Base-by-base conservation (phyloP, 1,284 basidiomycete genomes). In the Singerocomus rubriflavus region DNA sequence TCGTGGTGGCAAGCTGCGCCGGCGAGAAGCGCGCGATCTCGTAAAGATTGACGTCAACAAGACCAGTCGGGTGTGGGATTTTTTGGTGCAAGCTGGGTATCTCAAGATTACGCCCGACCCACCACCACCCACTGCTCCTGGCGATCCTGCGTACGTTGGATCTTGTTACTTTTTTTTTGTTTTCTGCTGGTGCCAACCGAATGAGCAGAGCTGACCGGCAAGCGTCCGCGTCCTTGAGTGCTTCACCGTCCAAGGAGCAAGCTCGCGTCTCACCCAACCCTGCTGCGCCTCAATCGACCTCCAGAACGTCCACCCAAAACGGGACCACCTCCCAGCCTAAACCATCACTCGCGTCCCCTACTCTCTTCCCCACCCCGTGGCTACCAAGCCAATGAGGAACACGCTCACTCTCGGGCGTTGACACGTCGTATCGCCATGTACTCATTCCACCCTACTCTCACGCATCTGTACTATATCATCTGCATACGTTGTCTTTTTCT, bases 1-100 rank as follows among this genome's bases (percentile, higher is more conserved):
- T n/a, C 78, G 91, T 50, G 87, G 89, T 30, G 93, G 93, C 12
- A 86, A 89, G 67, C 76, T 96, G 27, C 85, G 89, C 44, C 78
- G 90, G 17, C 78, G 91, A 48, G 92, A 95, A 69, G 91, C 92
- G 14, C 79, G 90, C 49, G 90, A 93, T 67, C 76, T 94, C 57
- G 85, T 94, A 64, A 93, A 92, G 69, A 91, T 94, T 57, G 92
- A 95, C 67, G 91, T 92, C 52, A 93, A 93, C 70, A 94, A 95
- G 71, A 92, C 90, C 5, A 88, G 84, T 66, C 76, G 88, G 29
- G 88, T 95, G 38, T 94, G 91, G 88, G 91, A 94, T 65, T 93
- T 92, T 65, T 74, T 94, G 30, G 85, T 88, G 4, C 86, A 88
- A 63, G 80, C 84, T 8, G 87, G 87, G 9, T 87, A 84, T 66